These are phyloP conservation scores for Kwoniella heveanensis DNA, from an alignment of 768 basidiomycete genomes.

Conservation along the genomic window DNA sequence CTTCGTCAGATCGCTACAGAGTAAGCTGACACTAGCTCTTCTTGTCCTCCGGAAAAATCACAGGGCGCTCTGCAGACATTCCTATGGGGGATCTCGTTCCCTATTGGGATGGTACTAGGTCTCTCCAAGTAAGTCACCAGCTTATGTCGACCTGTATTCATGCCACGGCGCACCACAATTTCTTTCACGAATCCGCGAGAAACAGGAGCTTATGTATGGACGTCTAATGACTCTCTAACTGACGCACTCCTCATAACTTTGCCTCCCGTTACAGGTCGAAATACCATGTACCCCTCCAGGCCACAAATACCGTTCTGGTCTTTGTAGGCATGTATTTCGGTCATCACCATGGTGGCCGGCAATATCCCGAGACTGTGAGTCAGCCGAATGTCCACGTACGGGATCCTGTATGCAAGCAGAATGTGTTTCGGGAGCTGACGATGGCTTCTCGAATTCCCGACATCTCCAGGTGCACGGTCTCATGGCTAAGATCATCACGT, in stretches of 20 bases:
- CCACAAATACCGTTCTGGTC: conserved; percentile 69
- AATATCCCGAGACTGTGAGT: conserved; percentile 68
- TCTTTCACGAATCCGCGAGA: too few relatives aligned
- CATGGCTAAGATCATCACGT: conserved; percentile 66
- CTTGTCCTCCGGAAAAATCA: conserved; percentile 63
- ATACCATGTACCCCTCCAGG: conserved; percentile 89
- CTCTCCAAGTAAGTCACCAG: conserved; percentile 54
- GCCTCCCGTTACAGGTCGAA: conserved; percentile 60
- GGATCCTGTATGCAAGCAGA: neutral
- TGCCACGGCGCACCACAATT: too few relatives aligned
- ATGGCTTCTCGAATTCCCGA: too few relatives aligned
- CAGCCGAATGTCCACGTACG: neutral
- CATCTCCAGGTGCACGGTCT: conserved; percentile 62
- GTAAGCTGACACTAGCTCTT: conserved; percentile 60
- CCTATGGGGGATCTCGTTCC: conserved; percentile 86
- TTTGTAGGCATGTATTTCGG: conserved; percentile 76
- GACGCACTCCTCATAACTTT: neutral
- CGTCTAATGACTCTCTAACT: too few relatives aligned
- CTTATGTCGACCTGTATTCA: too few relatives aligned
- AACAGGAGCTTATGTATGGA: too few relatives aligned
- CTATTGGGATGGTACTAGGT: conserved; percentile 64
- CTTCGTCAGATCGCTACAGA: too few relatives aligned
- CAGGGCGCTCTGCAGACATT: conserved; percentile 70
- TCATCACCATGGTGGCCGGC: conserved; percentile 79
- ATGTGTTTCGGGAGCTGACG: conserved; percentile 14